Conservation (phyloP, 2,329 filamentous ascomycete species). For the Huntiella decipiens region DNA sequence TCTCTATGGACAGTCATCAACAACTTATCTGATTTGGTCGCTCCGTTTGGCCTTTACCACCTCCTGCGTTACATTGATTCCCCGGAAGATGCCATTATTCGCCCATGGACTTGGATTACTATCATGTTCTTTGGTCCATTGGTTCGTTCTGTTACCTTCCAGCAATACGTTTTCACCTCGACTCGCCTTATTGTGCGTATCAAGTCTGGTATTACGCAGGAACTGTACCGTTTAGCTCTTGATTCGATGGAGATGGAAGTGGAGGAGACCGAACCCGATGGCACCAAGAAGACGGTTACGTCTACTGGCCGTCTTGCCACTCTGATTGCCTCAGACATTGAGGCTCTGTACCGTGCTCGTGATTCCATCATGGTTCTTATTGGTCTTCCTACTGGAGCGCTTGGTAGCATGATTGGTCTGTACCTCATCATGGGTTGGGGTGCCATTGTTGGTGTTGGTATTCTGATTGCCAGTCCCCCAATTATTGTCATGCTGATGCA, state of each 20-base stretch:
- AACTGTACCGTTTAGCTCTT: slow-evolving; percentile 36
- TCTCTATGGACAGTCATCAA: slow-evolving; percentile 20
- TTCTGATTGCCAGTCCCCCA: slow-evolving; percentile 29
- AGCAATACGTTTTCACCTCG: slow-evolving; percentile 38
- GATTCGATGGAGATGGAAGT: slow-evolving; percentile 37
- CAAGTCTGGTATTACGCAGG: slow-evolving; percentile 37
- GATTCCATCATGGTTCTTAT: slow-evolving; percentile 29
- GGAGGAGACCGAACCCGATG: slow-evolving; percentile 18
- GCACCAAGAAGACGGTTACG: slow-evolving; percentile 18
- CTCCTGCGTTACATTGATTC: slow-evolving; percentile 27
- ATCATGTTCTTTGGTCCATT: slow-evolving; percentile 30
- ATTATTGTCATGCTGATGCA: slow-evolving; percentile 30
- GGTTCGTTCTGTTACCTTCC: slow-evolving; percentile 29
- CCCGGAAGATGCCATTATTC: slow-evolving; percentile 25
- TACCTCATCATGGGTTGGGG: slow-evolving; percentile 38
- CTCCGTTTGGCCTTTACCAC: slow-evolving; percentile 34
- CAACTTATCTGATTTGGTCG: slow-evolving; percentile 28
- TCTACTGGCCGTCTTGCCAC: slow-evolving; percentile 34
- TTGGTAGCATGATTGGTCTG: slow-evolving; percentile 30
- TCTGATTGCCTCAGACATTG: slow-evolving; percentile 39
- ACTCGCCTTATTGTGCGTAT: slow-evolving; percentile 32
- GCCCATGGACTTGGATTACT: slow-evolving; percentile 33
- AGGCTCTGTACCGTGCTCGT: slow-evolving; percentile 31
- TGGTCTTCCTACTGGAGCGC: slow-evolving; percentile 28
- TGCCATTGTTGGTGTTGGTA: slow-evolving; percentile 30